Conservation (phyloP, 345 rosid species). For the Trapa incisa region DNA sequence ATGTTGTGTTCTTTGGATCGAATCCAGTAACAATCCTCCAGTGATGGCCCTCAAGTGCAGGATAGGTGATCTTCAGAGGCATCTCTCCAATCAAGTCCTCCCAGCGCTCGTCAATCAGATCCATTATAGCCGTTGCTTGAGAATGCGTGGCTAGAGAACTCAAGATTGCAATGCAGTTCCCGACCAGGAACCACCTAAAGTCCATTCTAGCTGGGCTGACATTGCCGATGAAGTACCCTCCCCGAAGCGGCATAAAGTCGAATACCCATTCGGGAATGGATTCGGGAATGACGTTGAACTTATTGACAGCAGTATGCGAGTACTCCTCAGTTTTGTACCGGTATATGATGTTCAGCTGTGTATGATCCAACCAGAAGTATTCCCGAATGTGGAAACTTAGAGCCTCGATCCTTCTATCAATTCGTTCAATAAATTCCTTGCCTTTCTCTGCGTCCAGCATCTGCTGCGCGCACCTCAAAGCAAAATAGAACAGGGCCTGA, state of each 20-base stretch:
- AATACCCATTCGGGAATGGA: slow-evolving; percentile 48
- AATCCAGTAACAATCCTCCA: slow-evolving; percentile 41
- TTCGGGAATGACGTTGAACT: slow-evolving; percentile 41
- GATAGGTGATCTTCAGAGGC: slow-evolving; percentile 41
- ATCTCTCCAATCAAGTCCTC: slow-evolving; percentile 45
- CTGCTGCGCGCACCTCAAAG: slow-evolving; percentile 41
- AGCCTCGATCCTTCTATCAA: slow-evolving; percentile 35
- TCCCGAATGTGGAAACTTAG: slow-evolving; percentile 39
- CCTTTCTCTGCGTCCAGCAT: slow-evolving; percentile 45
- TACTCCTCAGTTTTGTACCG: slow-evolving; percentile 50
- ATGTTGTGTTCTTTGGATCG: slow-evolving; percentile 44
- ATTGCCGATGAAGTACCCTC: slow-evolving; percentile 34
- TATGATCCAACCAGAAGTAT: slow-evolving; percentile 40
- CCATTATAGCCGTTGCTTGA: slow-evolving; percentile 34
- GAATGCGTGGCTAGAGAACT: slow-evolving; percentile 27
- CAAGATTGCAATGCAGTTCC: slow-evolving; percentile 36
- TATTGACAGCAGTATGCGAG: slow-evolving; percentile 44
- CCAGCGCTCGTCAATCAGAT: slow-evolving; percentile 37
- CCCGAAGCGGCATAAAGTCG: slow-evolving; percentile 39
- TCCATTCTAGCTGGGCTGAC: slow-evolving; percentile 45
- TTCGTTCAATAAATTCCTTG: slow-evolving; percentile 38
- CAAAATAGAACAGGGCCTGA: slow-evolving; percentile 49
- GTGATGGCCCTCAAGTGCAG: slow-evolving; percentile 44
- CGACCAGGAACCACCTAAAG: slow-evolving; percentile 35
- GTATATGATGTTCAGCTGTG: slow-evolving; percentile 37